Evolutionary conservation across 108 stramenopile genomes (phyloP).

Genomic region (Epithemia pelagica): DNA sequence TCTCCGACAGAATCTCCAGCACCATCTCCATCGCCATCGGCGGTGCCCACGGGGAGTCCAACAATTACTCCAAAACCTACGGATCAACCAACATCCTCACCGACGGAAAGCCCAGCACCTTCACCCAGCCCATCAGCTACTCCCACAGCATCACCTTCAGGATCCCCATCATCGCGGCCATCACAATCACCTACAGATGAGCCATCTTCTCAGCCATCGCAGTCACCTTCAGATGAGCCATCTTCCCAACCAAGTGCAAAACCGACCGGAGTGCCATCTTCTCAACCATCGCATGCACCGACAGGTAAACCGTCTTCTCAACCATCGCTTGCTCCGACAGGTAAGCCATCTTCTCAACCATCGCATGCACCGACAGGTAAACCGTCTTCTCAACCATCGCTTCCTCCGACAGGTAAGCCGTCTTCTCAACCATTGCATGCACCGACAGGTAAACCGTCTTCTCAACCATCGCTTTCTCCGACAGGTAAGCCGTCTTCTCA

Average conservation of each 20-base stretch:
- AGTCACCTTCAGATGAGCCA: conserved; percentile 1
- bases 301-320: neutral
- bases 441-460: neutral
- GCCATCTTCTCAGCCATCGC: neutral
- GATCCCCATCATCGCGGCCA: neutral
- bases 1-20: conserved; percentile 13
- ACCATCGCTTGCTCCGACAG: neutral
- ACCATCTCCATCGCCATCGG: conserved; percentile 10
- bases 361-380: neutral
- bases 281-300: neutral
- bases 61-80: conserved; percentile 8
- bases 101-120: conserved; percentile 12
- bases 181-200: conserved; percentile 4
- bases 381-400: neutral
- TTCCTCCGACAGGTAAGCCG: neutral
- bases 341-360: neutral
- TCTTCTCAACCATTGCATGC: neutral
- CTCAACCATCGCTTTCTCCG: neutral
- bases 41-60: conserved; percentile 1
- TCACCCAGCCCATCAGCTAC: conserved; percentile 8
- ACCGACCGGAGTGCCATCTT: neutral
- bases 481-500: neutral
- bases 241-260: neutral
- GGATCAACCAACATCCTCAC: neutral
- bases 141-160: conserved; percentile 3